phyloP scores from a whole-genome alignment of 2,329 filamentous ascomycete genomes.

The Xylariomycetidae sp. region DNA sequence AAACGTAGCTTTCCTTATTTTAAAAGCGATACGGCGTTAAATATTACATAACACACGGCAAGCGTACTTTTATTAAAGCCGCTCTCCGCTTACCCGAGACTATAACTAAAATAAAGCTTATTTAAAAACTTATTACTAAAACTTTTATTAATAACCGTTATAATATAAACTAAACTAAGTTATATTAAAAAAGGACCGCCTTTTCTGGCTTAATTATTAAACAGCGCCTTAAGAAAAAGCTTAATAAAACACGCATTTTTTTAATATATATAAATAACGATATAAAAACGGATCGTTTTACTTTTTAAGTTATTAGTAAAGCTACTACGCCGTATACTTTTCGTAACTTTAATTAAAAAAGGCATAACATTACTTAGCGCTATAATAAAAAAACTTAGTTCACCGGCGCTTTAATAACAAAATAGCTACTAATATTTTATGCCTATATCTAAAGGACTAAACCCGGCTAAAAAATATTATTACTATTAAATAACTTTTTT shows the following conservation, averaged over 20 bases:
- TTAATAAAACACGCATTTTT: not conserved
- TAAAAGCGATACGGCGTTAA: not conserved
- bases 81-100: not conserved
- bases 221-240: not conserved
- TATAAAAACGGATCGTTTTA: slow-evolving; percentile 1
- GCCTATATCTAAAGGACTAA: slow-evolving; percentile 1
- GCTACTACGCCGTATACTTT: not conserved
- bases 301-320: not conserved
- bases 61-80: not conserved
- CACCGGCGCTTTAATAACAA: not conserved
- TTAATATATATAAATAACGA: not conserved
- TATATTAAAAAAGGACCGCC: slow-evolving; percentile 1
- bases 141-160: not conserved
- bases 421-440: slow-evolving; percentile 1
- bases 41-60: not conserved
- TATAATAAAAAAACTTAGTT: not conserved
- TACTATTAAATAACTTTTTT: not conserved
- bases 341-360: slow-evolving; percentile 1
- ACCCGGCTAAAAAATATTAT: not conserved
- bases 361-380: not conserved
- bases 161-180: not conserved
- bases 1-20: not conserved
- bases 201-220: not conserved
- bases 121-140: not conserved
- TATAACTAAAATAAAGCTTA: not conserved